These are phyloP conservation scores for Paraphaeosphaeria sporulosa DNA, from an alignment of 2,329 filamentous ascomycete genomes.

Conservation along the genomic window DNA sequence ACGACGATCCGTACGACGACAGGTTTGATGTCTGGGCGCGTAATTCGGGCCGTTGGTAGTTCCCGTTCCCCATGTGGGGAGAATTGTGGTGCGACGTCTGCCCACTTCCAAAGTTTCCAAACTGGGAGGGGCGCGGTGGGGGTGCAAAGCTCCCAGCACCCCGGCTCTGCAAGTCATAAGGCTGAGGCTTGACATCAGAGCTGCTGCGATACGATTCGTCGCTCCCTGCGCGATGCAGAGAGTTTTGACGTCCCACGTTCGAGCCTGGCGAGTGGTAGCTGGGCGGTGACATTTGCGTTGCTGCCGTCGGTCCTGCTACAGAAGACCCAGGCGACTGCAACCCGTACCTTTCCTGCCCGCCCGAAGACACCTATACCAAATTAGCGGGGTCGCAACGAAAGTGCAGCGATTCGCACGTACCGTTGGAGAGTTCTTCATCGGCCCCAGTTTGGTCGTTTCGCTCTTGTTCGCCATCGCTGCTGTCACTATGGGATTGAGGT, in stretches of 20 bases:
- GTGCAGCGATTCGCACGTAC: conserved; percentile 20
- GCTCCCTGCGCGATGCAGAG: conserved; percentile 43
- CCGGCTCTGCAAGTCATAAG: conserved; percentile 47
- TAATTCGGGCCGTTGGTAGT: conserved; percentile 44
- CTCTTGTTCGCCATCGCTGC: conserved; percentile 47
- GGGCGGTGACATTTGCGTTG: conserved; percentile 46
- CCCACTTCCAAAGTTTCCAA: conserved; percentile 40
- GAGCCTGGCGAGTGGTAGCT: conserved; percentile 43
- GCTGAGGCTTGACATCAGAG: conserved; percentile 38
- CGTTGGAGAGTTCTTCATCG: conserved; percentile 33
- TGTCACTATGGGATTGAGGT: conserved; percentile 52
- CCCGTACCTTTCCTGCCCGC: conserved; percentile 26
- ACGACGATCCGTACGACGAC: conserved; percentile 43
- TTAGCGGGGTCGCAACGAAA: conserved; percentile 17
- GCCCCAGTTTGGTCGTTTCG: conserved; percentile 30
- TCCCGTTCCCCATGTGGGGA: conserved; percentile 45
- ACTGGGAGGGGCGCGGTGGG: conserved; percentile 45
- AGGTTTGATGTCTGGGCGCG: conserved; percentile 47
- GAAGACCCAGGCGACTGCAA: conserved; percentile 45
- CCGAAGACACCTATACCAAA: conserved; percentile 22
- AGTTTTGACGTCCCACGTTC: conserved; percentile 38
- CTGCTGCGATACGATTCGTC: conserved; percentile 46
- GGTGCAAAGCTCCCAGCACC: conserved; percentile 44
- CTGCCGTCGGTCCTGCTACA: conserved; percentile 27
- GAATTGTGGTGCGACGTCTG: conserved; percentile 45